Base-by-base conservation (phyloP, 768 basidiomycete genomes). In the Russula sp. region DNA sequence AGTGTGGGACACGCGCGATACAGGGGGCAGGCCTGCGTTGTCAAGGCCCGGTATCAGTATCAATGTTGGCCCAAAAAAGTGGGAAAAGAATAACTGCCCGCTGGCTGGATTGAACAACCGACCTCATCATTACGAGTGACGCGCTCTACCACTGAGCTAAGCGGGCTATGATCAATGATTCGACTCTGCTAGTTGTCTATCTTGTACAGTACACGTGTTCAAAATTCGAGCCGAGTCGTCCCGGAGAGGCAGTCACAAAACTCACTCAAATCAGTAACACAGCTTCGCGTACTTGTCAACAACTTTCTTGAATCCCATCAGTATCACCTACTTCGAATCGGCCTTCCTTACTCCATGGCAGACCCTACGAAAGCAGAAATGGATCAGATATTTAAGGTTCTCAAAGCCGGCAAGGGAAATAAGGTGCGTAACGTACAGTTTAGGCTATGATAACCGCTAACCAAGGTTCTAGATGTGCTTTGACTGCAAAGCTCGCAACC, bases 401-500 rank as follows among this genome's bases (percentile, higher is more conserved):
- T 95, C 40, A 88, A 84, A 70, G 75, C 83, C 3, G 91, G 96
- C 68, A 95, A 95, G 71, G 91, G 84, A 8, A 98, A 98, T 77
- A 93, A 89, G 78, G 91, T 87, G 63, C 18, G 75, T 61, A 6
- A 22, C 8, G 16, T 57, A 9, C 6, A 45, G 53, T 37, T 22
- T 49, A 50, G 2, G 13, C 10, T n/a, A 22, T 31, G 47, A 64
- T 59, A 49, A 49, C 40, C 6, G 34, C 63, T 5, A 22, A 64
- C 31, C 40, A 27, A 2, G 34, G 16, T 49, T 54, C 54, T 72
- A 92, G 90, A 79, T 82, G 72, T 98, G 96, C 77, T 97, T 97
- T 70, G 96, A 98, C 74, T 98, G 96, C 73, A 82, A 84, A 70
- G 94, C 95, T 52, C 88, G 94, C 70, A 97, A 97, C 76, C 96